Evolutionary conservation across 805 yeast genomes (phyloP).

Genomic region (Saccharomycopsis malanga): DNA sequence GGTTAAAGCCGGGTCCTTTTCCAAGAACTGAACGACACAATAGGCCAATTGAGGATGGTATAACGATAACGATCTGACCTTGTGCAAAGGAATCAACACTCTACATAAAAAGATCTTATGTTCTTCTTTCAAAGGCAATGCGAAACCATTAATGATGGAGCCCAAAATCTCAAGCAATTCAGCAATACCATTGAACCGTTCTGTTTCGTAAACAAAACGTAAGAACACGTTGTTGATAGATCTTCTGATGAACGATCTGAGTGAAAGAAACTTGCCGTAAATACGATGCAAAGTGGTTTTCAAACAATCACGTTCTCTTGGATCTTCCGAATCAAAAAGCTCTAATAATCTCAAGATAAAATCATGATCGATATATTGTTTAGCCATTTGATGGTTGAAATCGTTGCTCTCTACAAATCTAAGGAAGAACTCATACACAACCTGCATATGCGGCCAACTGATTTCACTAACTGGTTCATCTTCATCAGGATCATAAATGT

Average conservation of each 20-base stretch:
- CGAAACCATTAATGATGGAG: conserved; percentile 95
- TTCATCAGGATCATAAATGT: conserved; percentile 94
- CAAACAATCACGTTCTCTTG: conserved; percentile 89
- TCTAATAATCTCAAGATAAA: conserved; percentile 78
- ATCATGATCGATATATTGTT: conserved; percentile 87
- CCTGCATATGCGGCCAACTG: conserved; percentile 99
- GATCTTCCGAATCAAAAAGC: conserved; percentile 93
- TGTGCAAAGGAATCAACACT: conserved; percentile 86
- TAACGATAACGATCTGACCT: conserved; percentile 77
- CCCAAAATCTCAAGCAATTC: conserved; percentile 93
- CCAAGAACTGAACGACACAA: conserved; percentile 93
- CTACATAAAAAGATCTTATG: conserved; percentile 86
- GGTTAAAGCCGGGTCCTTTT: conserved; percentile 85
- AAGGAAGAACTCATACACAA: conserved; percentile 89
- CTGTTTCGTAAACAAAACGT: conserved; percentile 92
- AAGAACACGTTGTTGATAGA: conserved; percentile 87
- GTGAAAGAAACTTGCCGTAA: conserved; percentile 87
- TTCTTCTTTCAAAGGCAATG: conserved; percentile 93
- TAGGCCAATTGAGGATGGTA: conserved; percentile 97
- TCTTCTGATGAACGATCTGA: conserved; percentile 86
- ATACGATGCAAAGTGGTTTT: conserved; percentile 94
- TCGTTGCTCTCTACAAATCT: conserved; percentile 92
- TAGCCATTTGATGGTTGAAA: conserved; percentile 87
- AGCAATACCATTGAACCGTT: conserved; percentile 90
- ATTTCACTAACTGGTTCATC: conserved; percentile 96